Evolutionary conservation across 495 filamentous ascomycete species (phyloP), one percentile per base, ranked within the genome.

Genomic region (Penicillium lividum): DNA sequence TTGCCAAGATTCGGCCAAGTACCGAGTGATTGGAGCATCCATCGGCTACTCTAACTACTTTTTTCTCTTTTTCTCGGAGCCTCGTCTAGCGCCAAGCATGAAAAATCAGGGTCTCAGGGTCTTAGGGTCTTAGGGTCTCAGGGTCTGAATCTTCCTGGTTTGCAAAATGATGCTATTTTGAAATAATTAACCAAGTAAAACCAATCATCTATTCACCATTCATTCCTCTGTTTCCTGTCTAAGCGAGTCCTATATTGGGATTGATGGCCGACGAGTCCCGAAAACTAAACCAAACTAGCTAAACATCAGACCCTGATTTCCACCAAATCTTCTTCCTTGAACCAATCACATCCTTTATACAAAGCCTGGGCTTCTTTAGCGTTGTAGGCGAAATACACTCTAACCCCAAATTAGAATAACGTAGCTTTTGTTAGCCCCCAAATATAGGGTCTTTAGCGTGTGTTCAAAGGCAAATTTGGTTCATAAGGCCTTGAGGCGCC

Each of bases 301-400:
- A 22, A 22, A 45, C n/a, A 45, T 27, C 43, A 34, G 47, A 50
- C 47, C 47, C 47, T 50, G 47, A 50, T 29, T 25, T 47, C 22
- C 22, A 47, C 38, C 38, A 50, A 50, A 31, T 8, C 9, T 3
- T 11, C 45, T 47, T 4, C 4, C n/a, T 11, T 9, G 47, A 31
- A 28, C 47, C 47, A 50, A 50, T 50, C 47, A 15, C 28, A 33
- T 47, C 47, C 8, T 13, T 28, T 50, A 7, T 31, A 13, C 47
- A 13, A 50, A 31, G 27, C 30, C 10, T 16, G 22, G 27, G n/a
- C 33, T 36, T 36, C 9, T 36, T 36, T 36, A 36, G 27, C n/a
- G 22, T 28, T 28, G 28, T 3, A 40, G 38, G 38, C 38, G 38
- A 40, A 5, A 40, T 40, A 6, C 11, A 11, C 4, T 7, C 38